Evolutionary conservation across 768 basidiomycete genomes (phyloP), one percentile per base, ranked within the genome.

Genomic region (Auricularia sp.): DNA sequence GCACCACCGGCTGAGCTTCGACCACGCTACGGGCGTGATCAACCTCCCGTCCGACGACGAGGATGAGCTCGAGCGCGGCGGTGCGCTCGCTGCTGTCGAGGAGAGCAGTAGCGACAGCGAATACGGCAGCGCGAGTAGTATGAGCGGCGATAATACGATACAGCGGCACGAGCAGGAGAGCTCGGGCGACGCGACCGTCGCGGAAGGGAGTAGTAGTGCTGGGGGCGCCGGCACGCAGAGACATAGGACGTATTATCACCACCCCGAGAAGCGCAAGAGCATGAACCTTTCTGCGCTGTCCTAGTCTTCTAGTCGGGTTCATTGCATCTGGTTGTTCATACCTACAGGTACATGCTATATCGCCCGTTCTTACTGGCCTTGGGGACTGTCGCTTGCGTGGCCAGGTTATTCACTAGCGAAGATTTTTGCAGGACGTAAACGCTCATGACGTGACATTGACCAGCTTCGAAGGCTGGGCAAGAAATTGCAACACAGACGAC

Each of bases 11-110:
- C 74, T 92, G 63, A 93, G 90, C 75, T 95, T 87, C 67, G 92
- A 94, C 71, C 87, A 85, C 62, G 92, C 85, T 3, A 89, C 89
- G 2, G 94, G 94, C 0, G 90, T 94, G 42, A 95, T 95, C 68
- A 88, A 88, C 81, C 76, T 95, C 2, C 92, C 93, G 0, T 92
- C 94, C 45, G 82, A 85, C 68, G 74, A 71, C 54, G 82, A 79
- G 36, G 81, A 83, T 67, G 56, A 59, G 47, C 34, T 34, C 24
- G 56, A 59, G 34, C 56, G 56, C 56, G 56, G 29, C 13, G 56
- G 56, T 24, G 10, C 34, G 6, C 16, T 14, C 29, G 56, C 8
- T 8, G 34, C 56, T 10, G 68, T 70, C 70, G 45, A 72, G 68
- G 72, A 72, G 61, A 42, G 69, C 65, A 63, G 69, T 65, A 54